Evolutionary conservation across 495 filamentous ascomycete genomes (phyloP).

Genomic region (Talaromyces borbonicus): DNA sequence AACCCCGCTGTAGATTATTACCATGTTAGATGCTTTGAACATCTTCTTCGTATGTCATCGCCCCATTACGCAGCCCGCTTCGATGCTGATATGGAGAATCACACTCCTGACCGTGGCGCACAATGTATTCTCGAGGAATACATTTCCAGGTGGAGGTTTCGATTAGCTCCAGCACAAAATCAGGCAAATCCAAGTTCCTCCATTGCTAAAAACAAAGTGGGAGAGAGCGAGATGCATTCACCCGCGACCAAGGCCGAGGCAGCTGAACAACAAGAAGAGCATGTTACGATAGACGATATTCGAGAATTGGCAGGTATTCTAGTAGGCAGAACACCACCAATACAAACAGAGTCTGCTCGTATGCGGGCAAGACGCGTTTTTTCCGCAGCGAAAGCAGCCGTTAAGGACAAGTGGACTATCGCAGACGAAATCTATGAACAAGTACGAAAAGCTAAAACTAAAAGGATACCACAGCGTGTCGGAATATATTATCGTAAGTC

Average conservation of each 20-base stretch:
- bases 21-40: slow-evolving; percentile 4
- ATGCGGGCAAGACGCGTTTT: slow-evolving; percentile 3
- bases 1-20: slow-evolving; percentile 5
- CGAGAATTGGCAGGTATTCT: slow-evolving; percentile 3
- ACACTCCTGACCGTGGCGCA: slow-evolving; percentile 1
- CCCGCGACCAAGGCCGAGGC: not conserved
- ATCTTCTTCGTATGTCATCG: slow-evolving; percentile 4
- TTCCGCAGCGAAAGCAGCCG: not conserved
- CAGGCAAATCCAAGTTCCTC: slow-evolving; percentile 2
- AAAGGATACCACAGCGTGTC: not conserved
- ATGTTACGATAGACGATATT: slow-evolving; percentile 2
- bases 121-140: slow-evolving; percentile 6
- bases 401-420: slow-evolving; percentile 1
- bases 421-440: slow-evolving; percentile 6
- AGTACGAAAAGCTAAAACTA: slow-evolving; percentile 6
- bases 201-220: not conserved
- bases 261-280: slow-evolving; percentile 5
- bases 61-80: slow-evolving; percentile 4
- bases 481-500: slow-evolving; percentile 1
- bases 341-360: slow-evolving; percentile 6
- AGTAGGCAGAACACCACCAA: slow-evolving; percentile 4
- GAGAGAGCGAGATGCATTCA: not conserved
- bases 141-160: slow-evolving; percentile 3
- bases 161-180: slow-evolving; percentile 1
- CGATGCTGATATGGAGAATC: slow-evolving; percentile 1